Evolutionary conservation across 768 basidiomycete genomes (phyloP).

Genomic region (Termitomyces sp.): DNA sequence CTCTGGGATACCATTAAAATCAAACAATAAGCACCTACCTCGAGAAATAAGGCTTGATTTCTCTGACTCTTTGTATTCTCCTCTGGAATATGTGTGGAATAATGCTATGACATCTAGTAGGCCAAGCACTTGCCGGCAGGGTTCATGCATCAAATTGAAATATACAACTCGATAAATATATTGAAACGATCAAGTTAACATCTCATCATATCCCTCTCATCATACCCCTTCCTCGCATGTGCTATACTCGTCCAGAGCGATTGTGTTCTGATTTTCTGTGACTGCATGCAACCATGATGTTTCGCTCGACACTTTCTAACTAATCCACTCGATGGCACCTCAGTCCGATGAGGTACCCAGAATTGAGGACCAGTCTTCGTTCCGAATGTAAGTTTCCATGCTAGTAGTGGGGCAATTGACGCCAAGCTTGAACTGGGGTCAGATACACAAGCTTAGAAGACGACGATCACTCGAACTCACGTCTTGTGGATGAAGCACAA

Average conservation of each 20-base stretch:
- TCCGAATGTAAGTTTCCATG: slow-evolving; percentile 9
- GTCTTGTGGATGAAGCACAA: slow-evolving; percentile 7
- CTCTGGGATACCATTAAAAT: not conserved
- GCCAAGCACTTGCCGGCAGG: not conserved
- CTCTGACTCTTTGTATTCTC: not conserved
- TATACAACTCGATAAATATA: not conserved
- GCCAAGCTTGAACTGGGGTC: not conserved
- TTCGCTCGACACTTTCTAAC: not conserved
- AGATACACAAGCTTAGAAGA: not conserved
- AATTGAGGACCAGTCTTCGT: slow-evolving; percentile 10
- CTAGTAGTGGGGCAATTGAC: slow-evolving; percentile 9
- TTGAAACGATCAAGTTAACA: not conserved
- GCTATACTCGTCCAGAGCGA: not conserved
- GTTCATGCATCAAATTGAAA: not conserved
- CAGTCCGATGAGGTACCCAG: not conserved
- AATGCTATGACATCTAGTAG: not conserved
- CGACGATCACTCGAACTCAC: not conserved
- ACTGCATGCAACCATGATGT: too few species aligned
- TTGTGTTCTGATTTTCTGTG: too few species aligned
- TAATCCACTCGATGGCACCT: not conserved
- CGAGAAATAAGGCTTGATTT: not conserved
- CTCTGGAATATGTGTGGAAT: not conserved
- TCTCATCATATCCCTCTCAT: not conserved
- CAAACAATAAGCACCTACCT: not conserved
- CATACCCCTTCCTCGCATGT: not conserved